Conservation (phyloP, 495 filamentous ascomycete species). For the Entonaema liquescens region DNA sequence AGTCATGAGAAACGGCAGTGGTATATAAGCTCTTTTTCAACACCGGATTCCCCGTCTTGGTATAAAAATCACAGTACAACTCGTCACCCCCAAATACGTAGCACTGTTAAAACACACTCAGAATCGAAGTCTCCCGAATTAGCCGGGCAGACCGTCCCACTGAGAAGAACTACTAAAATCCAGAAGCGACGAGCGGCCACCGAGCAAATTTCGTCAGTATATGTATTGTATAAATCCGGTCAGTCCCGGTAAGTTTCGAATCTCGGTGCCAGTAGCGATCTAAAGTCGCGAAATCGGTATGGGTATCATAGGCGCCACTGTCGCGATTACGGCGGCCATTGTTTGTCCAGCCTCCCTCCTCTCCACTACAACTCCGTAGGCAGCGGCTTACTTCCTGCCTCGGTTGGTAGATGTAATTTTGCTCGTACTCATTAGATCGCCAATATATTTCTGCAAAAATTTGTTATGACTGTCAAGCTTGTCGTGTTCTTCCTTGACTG, state of each 20-base stretch:
- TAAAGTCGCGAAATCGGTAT: conserved; percentile 26
- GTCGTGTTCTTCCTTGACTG: conserved; percentile 91
- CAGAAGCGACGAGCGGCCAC: conserved; percentile 27
- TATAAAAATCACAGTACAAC: conserved; percentile 39
- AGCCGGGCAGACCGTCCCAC: conserved; percentile 7
- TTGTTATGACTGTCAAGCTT: conserved; percentile 94
- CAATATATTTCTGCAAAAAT: conserved; percentile 91
- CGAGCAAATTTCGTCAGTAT: conserved; percentile 21
- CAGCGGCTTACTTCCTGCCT: conserved; percentile 59
- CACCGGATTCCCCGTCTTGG: conserved; percentile 39
- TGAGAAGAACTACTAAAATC: conserved; percentile 22
- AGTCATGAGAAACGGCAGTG: conserved; percentile 42
- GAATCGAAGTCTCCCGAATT: conserved; percentile 27
- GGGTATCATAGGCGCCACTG: conserved; percentile 38
- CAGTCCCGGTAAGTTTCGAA: conserved; percentile 10
- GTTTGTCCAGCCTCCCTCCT: conserved; percentile 14
- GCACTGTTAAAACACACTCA: conserved; percentile 36
- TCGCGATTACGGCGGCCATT: conserved; percentile 8
- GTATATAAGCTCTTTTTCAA: conserved; percentile 42
- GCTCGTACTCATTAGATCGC: conserved; percentile 81
- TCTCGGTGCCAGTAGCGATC: conserved; percentile 25
- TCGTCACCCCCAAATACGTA: conserved; percentile 17
- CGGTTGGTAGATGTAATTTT: conserved; percentile 73
- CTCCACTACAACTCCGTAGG: neutral
- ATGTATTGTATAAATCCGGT: conserved; percentile 13